Percentiles rank a stretch among this genome's conserved stretches.
Evolutionary conservation across 2,329 filamentous ascomycete genomes (phyloP).

Genomic region (Coniochaeta prunicola): DNA sequence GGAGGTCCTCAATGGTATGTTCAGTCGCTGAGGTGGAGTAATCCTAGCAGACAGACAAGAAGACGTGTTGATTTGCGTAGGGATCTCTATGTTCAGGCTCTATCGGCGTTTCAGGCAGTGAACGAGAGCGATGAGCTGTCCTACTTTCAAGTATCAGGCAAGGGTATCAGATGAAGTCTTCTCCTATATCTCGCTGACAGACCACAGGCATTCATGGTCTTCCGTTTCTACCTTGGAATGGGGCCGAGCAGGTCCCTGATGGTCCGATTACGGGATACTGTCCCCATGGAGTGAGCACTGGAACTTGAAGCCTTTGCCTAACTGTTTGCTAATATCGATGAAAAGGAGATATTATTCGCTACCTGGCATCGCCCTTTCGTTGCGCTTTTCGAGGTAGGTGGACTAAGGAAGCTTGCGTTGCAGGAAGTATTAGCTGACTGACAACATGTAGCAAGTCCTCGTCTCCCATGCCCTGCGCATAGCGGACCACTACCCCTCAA

Average conservation of each 20-base stretch:
- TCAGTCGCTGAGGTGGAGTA: neutral
- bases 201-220: constrained; percentile 30
- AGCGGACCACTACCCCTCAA: constrained; percentile 33
- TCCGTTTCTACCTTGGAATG: constrained; percentile 34
- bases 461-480: constrained; percentile 37
- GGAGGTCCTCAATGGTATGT: constrained; percentile 36
- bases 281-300: constrained; percentile 34
- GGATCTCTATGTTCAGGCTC: constrained; percentile 42
- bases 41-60: constrained; percentile 2
- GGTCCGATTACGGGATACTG: constrained; percentile 32
- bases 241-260: constrained; percentile 22
- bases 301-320: neutral
- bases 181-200: constrained; percentile 1
- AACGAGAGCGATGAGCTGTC: constrained; percentile 35
- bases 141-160: constrained; percentile 44
- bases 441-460: constrained; percentile 39
- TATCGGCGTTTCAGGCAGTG: constrained; percentile 33
- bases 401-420: constrained; percentile 2
- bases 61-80: constrained; percentile 16
- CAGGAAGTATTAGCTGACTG: neutral
- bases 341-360: constrained; percentile 40
- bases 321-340: neutral
- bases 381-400: constrained; percentile 46
- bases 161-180: constrained; percentile 1
- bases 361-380: constrained; percentile 52